These are phyloP conservation scores for Fraxinus albicans DNA, from an alignment of 305 asterid genomes.

Conservation along the genomic window DNA sequence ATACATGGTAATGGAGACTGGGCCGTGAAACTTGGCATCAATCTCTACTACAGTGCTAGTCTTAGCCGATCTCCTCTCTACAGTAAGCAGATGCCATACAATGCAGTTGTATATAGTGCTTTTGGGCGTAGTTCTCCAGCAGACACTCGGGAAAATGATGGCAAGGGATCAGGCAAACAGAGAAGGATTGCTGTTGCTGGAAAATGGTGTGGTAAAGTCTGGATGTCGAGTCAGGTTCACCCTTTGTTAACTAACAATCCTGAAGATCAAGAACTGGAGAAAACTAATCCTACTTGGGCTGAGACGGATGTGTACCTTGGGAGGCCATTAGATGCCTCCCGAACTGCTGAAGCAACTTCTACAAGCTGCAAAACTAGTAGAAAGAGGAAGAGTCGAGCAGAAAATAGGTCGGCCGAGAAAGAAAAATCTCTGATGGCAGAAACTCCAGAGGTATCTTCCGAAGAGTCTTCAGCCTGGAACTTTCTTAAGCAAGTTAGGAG, in stretches of 20 bases:
- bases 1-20: conserved; percentile 92
- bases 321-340: conserved; percentile 35
- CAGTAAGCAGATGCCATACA: conserved; percentile 95
- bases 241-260: conserved; percentile 57
- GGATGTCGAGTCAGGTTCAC: conserved; percentile 96
- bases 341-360: conserved; percentile 32
- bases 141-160: conserved; percentile 38
- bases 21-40: conserved; percentile 95
- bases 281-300: conserved; percentile 22
- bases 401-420: conserved; percentile 34
- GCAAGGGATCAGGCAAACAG: conserved; percentile 56
- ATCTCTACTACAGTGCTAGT: conserved; percentile 90
- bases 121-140: conserved; percentile 70
- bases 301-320: conserved; percentile 45
- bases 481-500: conserved; percentile 30
- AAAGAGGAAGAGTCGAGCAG: conserved; percentile 52
- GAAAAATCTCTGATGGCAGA: conserved; percentile 37
- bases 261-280: conserved; percentile 43
- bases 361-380: conserved; percentile 33
- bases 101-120: conserved; percentile 64
- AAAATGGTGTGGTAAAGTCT: conserved; percentile 98
- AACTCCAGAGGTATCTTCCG: conserved; percentile 23
- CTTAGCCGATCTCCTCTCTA: conserved; percentile 96
- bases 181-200: conserved; percentile 84
- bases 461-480: conserved; percentile 12